phyloP scores from a whole-genome alignment of 1,284 basidiomycete genomes.

The Xanthoconium separans region DNA sequence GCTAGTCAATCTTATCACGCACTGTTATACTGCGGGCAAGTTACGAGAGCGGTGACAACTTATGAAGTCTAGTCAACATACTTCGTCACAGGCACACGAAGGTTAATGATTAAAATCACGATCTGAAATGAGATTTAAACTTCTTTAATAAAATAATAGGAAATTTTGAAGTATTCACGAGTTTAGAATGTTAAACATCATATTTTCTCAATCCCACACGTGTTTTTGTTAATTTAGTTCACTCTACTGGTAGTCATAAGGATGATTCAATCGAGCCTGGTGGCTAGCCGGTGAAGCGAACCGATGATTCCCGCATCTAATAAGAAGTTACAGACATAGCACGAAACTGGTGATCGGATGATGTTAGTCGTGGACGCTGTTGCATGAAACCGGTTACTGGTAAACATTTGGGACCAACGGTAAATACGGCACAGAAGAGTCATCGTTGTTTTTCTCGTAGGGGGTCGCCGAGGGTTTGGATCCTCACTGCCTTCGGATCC shows the following conservation, averaged over 20 bases:
- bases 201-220: too few relatives aligned
- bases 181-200: too few relatives aligned
- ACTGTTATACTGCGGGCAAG: background rate
- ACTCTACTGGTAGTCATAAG: background rate
- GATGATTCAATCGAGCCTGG: background rate
- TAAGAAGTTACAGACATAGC: background rate
- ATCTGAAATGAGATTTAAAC: too few relatives aligned
- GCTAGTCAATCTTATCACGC: conserved; percentile 5
- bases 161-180: too few relatives aligned
- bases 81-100: too few relatives aligned
- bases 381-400: conserved; percentile 11
- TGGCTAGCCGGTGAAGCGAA: conserved; percentile 4
- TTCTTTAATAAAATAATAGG: too few relatives aligned
- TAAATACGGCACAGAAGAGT: conserved; percentile 4
- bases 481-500: conserved; percentile 18
- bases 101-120: too few relatives aligned
- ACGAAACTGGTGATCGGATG: conserved; percentile 10
- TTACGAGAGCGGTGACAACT: too few relatives aligned
- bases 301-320: conserved; percentile 2
- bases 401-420: background rate
- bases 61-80: too few relatives aligned
- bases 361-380: conserved; percentile 1
- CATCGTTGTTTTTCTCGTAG: background rate
- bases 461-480: conserved; percentile 17
- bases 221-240: too few relatives aligned